phyloP scores from a whole-genome alignment of 2,329 filamentous ascomycete genomes.

The Ophiostoma triangulosporum region DNA sequence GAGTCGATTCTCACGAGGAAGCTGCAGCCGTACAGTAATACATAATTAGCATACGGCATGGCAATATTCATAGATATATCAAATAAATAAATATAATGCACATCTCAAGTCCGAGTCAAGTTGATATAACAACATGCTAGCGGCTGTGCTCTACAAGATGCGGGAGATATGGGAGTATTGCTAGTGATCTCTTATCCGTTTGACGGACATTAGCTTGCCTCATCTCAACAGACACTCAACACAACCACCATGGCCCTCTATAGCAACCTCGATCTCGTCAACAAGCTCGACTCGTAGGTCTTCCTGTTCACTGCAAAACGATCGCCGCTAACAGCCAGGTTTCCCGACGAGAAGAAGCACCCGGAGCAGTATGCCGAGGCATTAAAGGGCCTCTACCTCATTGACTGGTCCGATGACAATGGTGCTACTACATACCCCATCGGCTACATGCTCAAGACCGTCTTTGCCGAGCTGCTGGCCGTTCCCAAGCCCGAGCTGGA shows the following conservation, averaged over 20 bases:
- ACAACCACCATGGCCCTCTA: constrained; percentile 9
- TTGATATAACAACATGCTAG: too few relatives aligned
- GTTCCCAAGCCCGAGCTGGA: constrained; percentile 44
- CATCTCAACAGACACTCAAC: neutral
- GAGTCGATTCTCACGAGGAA: neutral
- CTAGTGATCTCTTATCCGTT: too few relatives aligned
- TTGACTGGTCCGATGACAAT: constrained; percentile 47
- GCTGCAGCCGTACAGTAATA: too few relatives aligned
- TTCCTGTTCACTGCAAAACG: neutral
- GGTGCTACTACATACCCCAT: constrained; percentile 45
- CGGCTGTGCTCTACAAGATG: too few relatives aligned
- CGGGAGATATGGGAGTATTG: too few relatives aligned
- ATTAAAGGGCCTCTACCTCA: constrained; percentile 51
- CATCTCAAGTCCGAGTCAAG: too few relatives aligned
- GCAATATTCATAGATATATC: too few relatives aligned
- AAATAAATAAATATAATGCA: too few relatives aligned
- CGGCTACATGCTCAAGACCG: constrained; percentile 42
- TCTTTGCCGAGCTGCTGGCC: constrained; percentile 34
- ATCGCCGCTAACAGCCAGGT: constrained; percentile 39
- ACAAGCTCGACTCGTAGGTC: constrained; percentile 16
- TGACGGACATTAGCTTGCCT: too few relatives aligned
- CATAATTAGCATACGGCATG: too few relatives aligned
- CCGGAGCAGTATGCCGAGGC: constrained; percentile 40
- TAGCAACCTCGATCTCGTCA: constrained; percentile 16
- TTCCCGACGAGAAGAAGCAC: constrained; percentile 59